Conservation (phyloP, 306 rosid species). For the Medicago arabica region DNA sequence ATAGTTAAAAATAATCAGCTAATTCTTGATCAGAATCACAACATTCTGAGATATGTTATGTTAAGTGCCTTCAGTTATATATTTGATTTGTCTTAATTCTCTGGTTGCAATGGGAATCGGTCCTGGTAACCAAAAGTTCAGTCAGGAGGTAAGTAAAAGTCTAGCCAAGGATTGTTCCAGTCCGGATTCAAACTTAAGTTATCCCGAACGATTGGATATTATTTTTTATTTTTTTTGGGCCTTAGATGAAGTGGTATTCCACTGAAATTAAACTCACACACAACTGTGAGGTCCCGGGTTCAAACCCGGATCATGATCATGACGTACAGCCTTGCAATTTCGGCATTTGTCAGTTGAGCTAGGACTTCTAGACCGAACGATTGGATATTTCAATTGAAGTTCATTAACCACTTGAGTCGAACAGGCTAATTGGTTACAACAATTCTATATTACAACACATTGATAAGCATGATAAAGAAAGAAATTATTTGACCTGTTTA, state of each 20-base stretch:
- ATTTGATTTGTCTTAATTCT: no score
- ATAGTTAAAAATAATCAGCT: background rate
- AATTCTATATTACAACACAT: background rate
- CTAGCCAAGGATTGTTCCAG: background rate
- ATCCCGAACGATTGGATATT: background rate
- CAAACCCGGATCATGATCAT: no score
- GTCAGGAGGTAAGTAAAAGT: background rate
- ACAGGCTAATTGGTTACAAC: background rate
- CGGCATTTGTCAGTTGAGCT: no score
- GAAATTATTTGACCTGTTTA: conserved; percentile 59
- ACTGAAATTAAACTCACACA: no score
- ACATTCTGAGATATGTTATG: background rate
- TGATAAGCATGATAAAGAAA: conserved; percentile 20
- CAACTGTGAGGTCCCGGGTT: no score
- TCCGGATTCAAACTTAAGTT: background rate
- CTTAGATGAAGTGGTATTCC: no score
- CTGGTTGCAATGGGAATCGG: background rate
- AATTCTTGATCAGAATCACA: conserved; percentile 19
- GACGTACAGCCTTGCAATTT: no score
- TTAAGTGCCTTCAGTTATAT: no score
- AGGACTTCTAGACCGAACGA: no score
- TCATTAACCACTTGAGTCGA: background rate
- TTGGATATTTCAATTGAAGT: background rate
- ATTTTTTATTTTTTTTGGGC: no score
- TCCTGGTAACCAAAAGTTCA: background rate